Evolutionary conservation across 2,329 filamentous ascomycete genomes (phyloP).

Genomic region (Penicillium sp.): DNA sequence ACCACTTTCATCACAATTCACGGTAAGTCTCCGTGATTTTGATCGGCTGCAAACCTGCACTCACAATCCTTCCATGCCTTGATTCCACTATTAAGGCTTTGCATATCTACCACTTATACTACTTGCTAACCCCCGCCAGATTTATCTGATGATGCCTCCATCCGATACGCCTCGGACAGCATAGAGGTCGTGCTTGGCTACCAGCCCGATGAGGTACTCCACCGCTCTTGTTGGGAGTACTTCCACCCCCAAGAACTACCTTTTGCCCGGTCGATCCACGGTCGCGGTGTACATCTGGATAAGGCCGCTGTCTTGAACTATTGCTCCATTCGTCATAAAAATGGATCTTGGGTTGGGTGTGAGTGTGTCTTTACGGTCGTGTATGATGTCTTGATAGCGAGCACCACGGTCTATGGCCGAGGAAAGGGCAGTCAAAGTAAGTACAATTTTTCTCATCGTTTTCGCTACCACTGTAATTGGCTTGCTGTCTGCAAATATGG

Average conservation of each 20-base stretch:
- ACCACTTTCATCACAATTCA: conserved; percentile 91
- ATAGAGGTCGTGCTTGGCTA: conserved; percentile 81
- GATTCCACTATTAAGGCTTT: not conserved
- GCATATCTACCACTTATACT: conserved; percentile 7
- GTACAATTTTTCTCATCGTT: conserved; percentile 33
- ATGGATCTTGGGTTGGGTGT: conserved; percentile 73
- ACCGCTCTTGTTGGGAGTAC: conserved; percentile 78
- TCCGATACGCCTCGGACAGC: conserved; percentile 81
- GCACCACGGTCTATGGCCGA: conserved; percentile 72
- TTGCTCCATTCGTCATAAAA: conserved; percentile 66
- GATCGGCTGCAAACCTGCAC: not conserved
- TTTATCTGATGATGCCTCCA: conserved; percentile 70
- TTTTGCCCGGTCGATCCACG: conserved; percentile 70
- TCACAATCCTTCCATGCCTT: not conserved
- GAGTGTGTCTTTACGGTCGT: conserved; percentile 90
- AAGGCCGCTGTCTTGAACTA: conserved; percentile 84
- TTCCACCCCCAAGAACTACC: conserved; percentile 81
- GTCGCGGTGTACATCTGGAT: conserved; percentile 71
- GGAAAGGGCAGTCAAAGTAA: conserved; percentile 71
- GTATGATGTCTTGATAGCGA: conserved; percentile 82
- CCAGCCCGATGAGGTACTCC: conserved; percentile 70
- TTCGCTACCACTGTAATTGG: not conserved
- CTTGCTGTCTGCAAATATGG: not conserved
- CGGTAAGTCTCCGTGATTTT: conserved; percentile 55
- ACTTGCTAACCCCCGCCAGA: conserved; percentile 51